Percentiles rank a stretch among this genome's conserved stretches.
These are phyloP conservation scores for Cephalotrichum gorgonifer DNA, from an alignment of 2,329 filamentous ascomycete species.

Conservation along the genomic window DNA sequence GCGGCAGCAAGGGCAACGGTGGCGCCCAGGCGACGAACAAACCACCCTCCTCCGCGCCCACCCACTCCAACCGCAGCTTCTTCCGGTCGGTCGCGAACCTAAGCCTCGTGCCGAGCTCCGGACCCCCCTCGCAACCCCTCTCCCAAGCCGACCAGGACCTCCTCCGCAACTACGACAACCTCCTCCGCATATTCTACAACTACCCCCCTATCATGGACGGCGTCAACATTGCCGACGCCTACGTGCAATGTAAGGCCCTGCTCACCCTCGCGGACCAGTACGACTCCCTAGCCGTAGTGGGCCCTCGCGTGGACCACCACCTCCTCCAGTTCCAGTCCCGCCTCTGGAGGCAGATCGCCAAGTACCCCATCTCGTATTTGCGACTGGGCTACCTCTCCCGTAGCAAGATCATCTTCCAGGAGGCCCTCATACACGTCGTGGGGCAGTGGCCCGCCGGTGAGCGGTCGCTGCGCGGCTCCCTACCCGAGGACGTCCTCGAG, in stretches of 20 bases:
- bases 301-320: conserved; percentile 86
- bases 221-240: conserved; percentile 84
- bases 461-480: conserved; percentile 60
- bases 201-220: conserved; percentile 72
- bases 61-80: conserved; percentile 40
- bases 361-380: conserved; percentile 87
- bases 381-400: conserved; percentile 80
- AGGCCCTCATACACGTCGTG: conserved; percentile 87
- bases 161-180: conserved; percentile 86
- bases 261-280: conserved; percentile 89
- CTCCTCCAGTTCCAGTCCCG: conserved; percentile 82
- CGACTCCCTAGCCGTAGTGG: conserved; percentile 78
- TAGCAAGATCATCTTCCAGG: conserved; percentile 72
- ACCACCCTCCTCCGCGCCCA: conserved; percentile 7
- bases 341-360: conserved; percentile 92
- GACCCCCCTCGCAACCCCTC: conserved; percentile 20
- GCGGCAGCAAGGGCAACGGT: no score
- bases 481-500: conserved; percentile 71
- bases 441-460: conserved; percentile 84
- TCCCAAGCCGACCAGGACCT: conserved; percentile 61
- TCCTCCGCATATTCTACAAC: conserved; percentile 95
- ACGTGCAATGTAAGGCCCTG: conserved; percentile 87
- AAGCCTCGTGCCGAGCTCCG: conserved; percentile 39
- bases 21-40: conserved; percentile 23
- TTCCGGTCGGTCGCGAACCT: conserved; percentile 85